phyloP scores from a whole-genome alignment of 2,329 filamentous ascomycete species.

The Onygena corvina region DNA sequence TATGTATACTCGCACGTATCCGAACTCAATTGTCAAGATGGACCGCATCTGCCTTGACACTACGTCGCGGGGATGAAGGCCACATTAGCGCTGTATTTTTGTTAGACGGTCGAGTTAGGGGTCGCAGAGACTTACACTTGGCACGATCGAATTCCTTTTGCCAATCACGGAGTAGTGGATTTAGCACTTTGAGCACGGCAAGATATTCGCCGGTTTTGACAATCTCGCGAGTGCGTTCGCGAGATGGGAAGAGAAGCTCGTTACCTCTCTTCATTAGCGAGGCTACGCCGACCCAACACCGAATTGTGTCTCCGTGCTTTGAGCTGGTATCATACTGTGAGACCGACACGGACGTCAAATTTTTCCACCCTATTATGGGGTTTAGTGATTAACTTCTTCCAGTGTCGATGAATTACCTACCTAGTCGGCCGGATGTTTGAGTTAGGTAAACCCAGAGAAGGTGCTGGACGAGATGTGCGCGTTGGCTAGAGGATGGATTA shows the following conservation, averaged over 20 bases:
- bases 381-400: slow-evolving; percentile 19
- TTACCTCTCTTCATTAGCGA: slow-evolving; percentile 77
- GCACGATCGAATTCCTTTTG: slow-evolving; percentile 39
- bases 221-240: slow-evolving; percentile 67
- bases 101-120: background rate
- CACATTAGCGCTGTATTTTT: slow-evolving; percentile 5
- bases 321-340: slow-evolving; percentile 15
- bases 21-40: slow-evolving; percentile 43
- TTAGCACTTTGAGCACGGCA: slow-evolving; percentile 61
- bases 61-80: slow-evolving; percentile 36
- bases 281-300: slow-evolving; percentile 69
- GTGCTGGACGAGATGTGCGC: slow-evolving; percentile 28
- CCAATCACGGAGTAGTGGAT: slow-evolving; percentile 64
- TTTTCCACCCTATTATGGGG: slow-evolving; percentile 16
- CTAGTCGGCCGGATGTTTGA: slow-evolving; percentile 42
- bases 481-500: slow-evolving; percentile 23
- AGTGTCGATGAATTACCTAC: slow-evolving; percentile 36
- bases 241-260: slow-evolving; percentile 66
- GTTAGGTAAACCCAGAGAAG: slow-evolving; percentile 40
- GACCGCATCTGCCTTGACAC: slow-evolving; percentile 41
- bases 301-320: slow-evolving; percentile 28
- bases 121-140: slow-evolving; percentile 25
- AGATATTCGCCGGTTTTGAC: slow-evolving; percentile 71
- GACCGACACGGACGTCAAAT: slow-evolving; percentile 16
- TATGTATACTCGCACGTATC: slow-evolving; percentile 36